Evolutionary conservation across 345 rosid species (phyloP).

Genomic region (Lepidium sativum): DNA sequence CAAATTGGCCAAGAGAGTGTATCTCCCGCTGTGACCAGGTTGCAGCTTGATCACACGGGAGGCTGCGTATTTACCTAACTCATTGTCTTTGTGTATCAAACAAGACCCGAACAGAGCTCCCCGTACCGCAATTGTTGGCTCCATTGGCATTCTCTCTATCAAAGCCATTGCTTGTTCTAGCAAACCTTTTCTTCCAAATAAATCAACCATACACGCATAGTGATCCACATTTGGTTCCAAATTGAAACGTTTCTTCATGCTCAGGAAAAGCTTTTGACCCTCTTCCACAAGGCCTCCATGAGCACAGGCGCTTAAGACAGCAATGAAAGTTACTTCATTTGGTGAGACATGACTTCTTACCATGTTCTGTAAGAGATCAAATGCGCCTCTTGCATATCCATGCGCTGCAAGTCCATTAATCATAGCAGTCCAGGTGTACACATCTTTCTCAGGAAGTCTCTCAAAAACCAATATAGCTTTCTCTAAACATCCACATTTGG

Average conservation of each 20-base stretch:
- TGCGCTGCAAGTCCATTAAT: constrained; percentile 27
- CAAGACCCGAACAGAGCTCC: constrained; percentile 24
- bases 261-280: constrained; percentile 18
- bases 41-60: constrained; percentile 40
- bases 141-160: constrained; percentile 22
- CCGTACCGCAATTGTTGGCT: constrained; percentile 28
- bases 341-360: constrained; percentile 9
- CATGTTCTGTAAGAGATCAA: constrained; percentile 25
- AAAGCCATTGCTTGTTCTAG: constrained; percentile 22
- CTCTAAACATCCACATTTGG: constrained; percentile 28
- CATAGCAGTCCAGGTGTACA: constrained; percentile 29
- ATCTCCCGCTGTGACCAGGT: constrained; percentile 45
- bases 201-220: constrained; percentile 24
- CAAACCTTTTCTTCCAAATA: constrained; percentile 29
- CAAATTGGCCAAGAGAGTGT: constrained; percentile 40
- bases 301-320: constrained; percentile 31
- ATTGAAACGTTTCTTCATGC: constrained; percentile 18
- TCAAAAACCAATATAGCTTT: constrained; percentile 22
- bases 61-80: constrained; percentile 37
- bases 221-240: constrained; percentile 13
- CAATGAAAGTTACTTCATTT: constrained; percentile 26
- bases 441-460: constrained; percentile 12
- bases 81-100: constrained; percentile 4
- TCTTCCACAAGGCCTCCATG: constrained; percentile 31
- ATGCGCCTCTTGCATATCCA: constrained; percentile 15